Evolutionary conservation across 1,284 basidiomycete genomes (phyloP).

Genomic region (Cutaneotrichosporon dermatis): DNA sequence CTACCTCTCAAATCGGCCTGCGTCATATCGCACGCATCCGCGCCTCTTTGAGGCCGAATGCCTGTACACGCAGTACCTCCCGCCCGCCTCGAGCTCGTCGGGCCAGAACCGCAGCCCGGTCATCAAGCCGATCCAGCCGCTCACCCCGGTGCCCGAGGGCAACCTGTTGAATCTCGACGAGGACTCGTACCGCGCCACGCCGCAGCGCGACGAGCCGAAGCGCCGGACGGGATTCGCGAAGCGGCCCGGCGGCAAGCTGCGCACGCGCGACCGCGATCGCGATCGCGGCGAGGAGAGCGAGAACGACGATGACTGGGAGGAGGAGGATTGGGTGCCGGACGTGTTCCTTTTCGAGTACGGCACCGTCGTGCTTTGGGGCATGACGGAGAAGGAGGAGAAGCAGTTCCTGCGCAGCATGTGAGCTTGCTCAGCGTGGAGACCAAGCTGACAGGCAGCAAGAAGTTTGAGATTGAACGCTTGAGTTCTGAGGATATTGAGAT

Average conservation of each 20-base stretch:
- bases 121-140: slow-evolving; percentile 4
- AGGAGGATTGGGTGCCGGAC: slow-evolving; percentile 62
- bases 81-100: slow-evolving; percentile 29
- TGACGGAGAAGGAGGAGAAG: slow-evolving; percentile 87
- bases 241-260: slow-evolving; percentile 46
- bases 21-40: slow-evolving; percentile 76
- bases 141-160: slow-evolving; percentile 35
- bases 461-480: slow-evolving; percentile 86
- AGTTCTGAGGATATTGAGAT: slow-evolving; percentile 80
- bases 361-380: slow-evolving; percentile 89
- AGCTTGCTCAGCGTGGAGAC: slow-evolving; percentile 38
- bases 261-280: slow-evolving; percentile 48
- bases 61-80: slow-evolving; percentile 47
- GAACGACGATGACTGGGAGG: slow-evolving; percentile 54
- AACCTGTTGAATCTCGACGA: slow-evolving; percentile 43
- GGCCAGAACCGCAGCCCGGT: background rate
- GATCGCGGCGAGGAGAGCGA: slow-evolving; percentile 50
- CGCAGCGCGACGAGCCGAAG: slow-evolving; percentile 16
- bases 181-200: background rate
- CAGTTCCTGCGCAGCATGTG: slow-evolving; percentile 81
- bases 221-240: slow-evolving; percentile 43
- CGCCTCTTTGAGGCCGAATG: slow-evolving; percentile 54
- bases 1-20: slow-evolving; percentile 76
- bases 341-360: slow-evolving; percentile 93
- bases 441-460: slow-evolving; percentile 58